Evolutionary conservation across 2,329 filamentous ascomycete species (phyloP).

Genomic region (Colletotrichum somersetense): DNA sequence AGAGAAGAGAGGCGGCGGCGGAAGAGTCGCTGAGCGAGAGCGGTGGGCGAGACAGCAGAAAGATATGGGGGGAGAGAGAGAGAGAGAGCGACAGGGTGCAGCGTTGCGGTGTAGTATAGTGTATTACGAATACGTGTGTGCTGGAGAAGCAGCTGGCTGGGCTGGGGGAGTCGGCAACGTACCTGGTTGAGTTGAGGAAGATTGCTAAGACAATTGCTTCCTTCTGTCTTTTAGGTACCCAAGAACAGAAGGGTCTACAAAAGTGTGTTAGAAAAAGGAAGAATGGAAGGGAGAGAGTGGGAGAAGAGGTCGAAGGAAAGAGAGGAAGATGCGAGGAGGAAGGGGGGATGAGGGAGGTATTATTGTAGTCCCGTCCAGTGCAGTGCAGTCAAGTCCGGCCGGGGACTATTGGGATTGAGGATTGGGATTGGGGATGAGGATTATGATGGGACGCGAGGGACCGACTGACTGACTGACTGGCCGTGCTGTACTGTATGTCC

Average conservation of each 20-base stretch:
- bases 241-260: constrained; percentile 38
- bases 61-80: no score
- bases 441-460: constrained; percentile 9
- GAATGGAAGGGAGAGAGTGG: constrained; percentile 40
- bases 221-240: constrained; percentile 32
- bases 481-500: no score
- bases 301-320: constrained; percentile 31
- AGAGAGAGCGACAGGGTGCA: no score
- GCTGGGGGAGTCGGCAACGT: constrained; percentile 8
- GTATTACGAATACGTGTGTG: no score
- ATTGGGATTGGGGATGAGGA: constrained; percentile 8
- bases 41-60: neutral
- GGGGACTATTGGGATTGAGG: constrained; percentile 9
- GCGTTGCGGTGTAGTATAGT: neutral
- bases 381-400: neutral
- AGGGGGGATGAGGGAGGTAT: constrained; percentile 29
- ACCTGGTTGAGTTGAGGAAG: constrained; percentile 34
- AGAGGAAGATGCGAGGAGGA: neutral
- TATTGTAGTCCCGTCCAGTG: constrained; percentile 31
- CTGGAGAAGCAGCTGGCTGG: neutral
- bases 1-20: neutral
- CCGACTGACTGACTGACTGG: neutral
- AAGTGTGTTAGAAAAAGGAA: constrained; percentile 36
- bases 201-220: constrained; percentile 35
- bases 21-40: neutral